These are phyloP conservation scores for Cadophora sp. DNA, from an alignment of 2,329 filamentous ascomycete species.

Conservation along the genomic window DNA sequence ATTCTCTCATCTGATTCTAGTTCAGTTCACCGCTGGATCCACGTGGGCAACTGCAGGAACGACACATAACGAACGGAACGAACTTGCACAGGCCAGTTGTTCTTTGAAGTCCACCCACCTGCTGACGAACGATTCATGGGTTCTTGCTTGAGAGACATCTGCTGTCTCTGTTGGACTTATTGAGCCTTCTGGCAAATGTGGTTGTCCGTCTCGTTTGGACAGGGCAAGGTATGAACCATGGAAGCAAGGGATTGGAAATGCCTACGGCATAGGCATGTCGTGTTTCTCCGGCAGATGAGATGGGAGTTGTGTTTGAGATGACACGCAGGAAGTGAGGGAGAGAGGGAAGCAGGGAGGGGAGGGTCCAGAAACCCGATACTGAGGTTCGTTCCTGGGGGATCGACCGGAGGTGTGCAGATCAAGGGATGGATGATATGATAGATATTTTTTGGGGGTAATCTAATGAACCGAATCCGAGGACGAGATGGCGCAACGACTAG, in stretches of 20 bases:
- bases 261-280: not conserved
- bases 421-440: not conserved
- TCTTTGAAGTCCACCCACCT: slow-evolving; percentile 6
- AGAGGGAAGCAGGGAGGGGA: not conserved
- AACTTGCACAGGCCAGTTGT: slow-evolving; percentile 29
- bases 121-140: slow-evolving; percentile 4
- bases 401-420: not conserved
- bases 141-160: slow-evolving; percentile 5
- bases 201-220: not conserved
- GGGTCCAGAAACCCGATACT: not conserved
- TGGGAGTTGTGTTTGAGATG: not conserved
- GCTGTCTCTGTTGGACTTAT: no score
- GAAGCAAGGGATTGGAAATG: slow-evolving; percentile 3
- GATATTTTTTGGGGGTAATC: not conserved
- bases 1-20: not conserved
- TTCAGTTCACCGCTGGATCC: slow-evolving; percentile 1
- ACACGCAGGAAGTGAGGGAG: slow-evolving; percentile 7
- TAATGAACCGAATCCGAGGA: no score
- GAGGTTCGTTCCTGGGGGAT: not conserved
- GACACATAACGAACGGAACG: not conserved
- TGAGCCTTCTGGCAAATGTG: not conserved
- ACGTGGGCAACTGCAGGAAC: slow-evolving; percentile 7
- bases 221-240: not conserved
- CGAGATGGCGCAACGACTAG: not conserved
- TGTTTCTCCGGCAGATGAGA: slow-evolving; percentile 7